phyloP scores from a whole-genome alignment of 1,284 basidiomycete genomes.

The Pascua guehoae region DNA sequence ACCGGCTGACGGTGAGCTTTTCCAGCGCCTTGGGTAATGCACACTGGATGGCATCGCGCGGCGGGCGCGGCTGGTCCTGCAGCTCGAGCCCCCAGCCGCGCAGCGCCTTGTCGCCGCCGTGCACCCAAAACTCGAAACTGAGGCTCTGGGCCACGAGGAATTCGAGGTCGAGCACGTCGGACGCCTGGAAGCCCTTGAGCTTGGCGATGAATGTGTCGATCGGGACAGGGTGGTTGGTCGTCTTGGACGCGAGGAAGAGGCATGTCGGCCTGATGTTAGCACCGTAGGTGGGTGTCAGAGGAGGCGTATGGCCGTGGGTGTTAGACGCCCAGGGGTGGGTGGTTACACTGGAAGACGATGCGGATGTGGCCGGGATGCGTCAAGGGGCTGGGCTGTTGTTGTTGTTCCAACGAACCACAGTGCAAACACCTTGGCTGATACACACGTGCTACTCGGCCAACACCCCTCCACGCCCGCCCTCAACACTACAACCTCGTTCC shows the following conservation, averaged over 20 bases:
- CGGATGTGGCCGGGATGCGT: not conserved
- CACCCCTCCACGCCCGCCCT: no score
- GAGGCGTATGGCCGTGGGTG: no score
- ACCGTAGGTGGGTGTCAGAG: not conserved
- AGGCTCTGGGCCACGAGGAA: constrained; percentile 93
- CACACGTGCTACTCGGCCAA: no score
- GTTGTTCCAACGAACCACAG: no score
- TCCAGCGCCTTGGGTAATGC: constrained; percentile 27
- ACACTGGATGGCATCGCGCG: constrained; percentile 20
- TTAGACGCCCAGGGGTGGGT: no score
- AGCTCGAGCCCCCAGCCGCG: constrained; percentile 88
- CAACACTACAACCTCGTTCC: no score
- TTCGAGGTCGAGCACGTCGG: constrained; percentile 86
- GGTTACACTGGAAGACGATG: no score
- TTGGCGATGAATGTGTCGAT: constrained; percentile 75
- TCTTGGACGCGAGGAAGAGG: constrained; percentile 92
- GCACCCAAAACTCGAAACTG: constrained; percentile 86
- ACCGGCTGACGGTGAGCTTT: constrained; percentile 65
- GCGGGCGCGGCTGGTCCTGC: constrained; percentile 55
- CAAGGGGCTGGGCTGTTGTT: no score
- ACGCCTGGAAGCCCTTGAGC: constrained; percentile 71
- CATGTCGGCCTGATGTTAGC: constrained; percentile 74
- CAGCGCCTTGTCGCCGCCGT: constrained; percentile 82
- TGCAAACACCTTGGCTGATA: no score
- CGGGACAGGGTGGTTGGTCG: constrained; percentile 87